Base-by-base conservation (phyloP, 768 basidiomycete species). In the Macrolepiota albuminosa region DNA sequence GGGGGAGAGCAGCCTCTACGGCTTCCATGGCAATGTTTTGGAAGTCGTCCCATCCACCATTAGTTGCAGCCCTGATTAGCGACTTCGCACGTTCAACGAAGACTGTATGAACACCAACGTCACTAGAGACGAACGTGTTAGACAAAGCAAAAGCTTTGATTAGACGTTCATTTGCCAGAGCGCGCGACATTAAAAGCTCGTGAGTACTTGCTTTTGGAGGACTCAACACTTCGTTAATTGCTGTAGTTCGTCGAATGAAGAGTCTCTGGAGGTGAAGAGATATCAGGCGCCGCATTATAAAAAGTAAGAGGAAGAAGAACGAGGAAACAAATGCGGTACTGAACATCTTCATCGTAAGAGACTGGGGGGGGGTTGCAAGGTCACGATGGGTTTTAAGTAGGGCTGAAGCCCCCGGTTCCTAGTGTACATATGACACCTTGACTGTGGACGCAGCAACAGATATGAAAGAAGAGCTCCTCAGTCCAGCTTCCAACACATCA, bases 91-190 rank as follows among this genome's bases (percentile, higher is more conserved):
- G 63, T 1, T 60, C 50, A 36, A 73, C 66, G 58, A 79, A 82
- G 1, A 39, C 53, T 33, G 59, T 65, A 60, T 85, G 80, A 4
- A 78, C 61, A 8, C 31, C 57, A 0, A 60, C 13, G 4, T 80
- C 72, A 0, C 55, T 39, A 45, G 75, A 79, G 31, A 86, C 84
- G 43, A 86, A 86, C 0, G 85, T 82, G 50, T 79, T 86, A 0
- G 79, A 75, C 3, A 79, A 59, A 4, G 61, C 56, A 21, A 80
- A 73, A 0, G 76, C 74, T 4, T 62, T 66, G 29, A 71, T 58
- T 0, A 80, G 67, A 3, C 75, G 70, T 42, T 63, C 52, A 50
- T 80, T 80, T 3, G 79, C 67, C 4, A 63, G 37, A 0, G 78
- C 74, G 3, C 79, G 72, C 11, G 73, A 69, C 3, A 31, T 31